phyloP scores from a whole-genome alignment of 108 stramenopile species.

The Fistulifera pelliculosa region DNA sequence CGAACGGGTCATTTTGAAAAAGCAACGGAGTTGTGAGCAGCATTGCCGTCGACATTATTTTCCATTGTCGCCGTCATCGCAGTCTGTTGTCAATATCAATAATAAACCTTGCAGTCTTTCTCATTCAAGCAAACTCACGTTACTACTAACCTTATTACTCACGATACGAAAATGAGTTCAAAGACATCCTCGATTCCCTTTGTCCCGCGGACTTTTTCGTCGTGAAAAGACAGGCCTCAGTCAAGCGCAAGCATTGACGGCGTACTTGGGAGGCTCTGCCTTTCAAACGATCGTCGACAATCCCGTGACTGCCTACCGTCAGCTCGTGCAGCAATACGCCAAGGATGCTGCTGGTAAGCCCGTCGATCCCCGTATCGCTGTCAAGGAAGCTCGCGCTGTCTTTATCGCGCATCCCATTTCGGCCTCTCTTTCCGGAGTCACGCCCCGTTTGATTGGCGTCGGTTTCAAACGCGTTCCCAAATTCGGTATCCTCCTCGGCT shows the following conservation, averaged over 20 bases:
- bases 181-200: slow-evolving; percentile 2
- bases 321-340: slow-evolving; percentile 89
- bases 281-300: slow-evolving; percentile 90
- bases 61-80: too few relatives aligned
- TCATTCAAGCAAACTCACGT: too few relatives aligned
- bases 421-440: slow-evolving; percentile 69
- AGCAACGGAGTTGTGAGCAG: too few relatives aligned
- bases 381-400: slow-evolving; percentile 69
- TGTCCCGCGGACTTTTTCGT: slow-evolving; percentile 64
- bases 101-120: too few relatives aligned
- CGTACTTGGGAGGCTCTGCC: slow-evolving; percentile 82
- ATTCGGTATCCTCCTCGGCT: slow-evolving; percentile 81
- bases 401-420: slow-evolving; percentile 73
- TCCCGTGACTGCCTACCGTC: slow-evolving; percentile 89
- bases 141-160: too few relatives aligned
- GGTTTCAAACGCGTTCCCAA: slow-evolving; percentile 91
- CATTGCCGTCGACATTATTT: too few relatives aligned
- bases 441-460: slow-evolving; percentile 84
- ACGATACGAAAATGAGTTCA: too few relatives aligned
- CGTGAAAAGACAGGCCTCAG: slow-evolving; percentile 81
- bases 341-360: slow-evolving; percentile 79
- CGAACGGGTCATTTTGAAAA: too few relatives aligned
- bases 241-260: slow-evolving; percentile 85
- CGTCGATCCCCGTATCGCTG: slow-evolving; percentile 77
- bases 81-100: too few relatives aligned